Evolutionary conservation across 108 stramenopile genomes (phyloP).

Genomic region (Pseudonitzschia multiseries): DNA sequence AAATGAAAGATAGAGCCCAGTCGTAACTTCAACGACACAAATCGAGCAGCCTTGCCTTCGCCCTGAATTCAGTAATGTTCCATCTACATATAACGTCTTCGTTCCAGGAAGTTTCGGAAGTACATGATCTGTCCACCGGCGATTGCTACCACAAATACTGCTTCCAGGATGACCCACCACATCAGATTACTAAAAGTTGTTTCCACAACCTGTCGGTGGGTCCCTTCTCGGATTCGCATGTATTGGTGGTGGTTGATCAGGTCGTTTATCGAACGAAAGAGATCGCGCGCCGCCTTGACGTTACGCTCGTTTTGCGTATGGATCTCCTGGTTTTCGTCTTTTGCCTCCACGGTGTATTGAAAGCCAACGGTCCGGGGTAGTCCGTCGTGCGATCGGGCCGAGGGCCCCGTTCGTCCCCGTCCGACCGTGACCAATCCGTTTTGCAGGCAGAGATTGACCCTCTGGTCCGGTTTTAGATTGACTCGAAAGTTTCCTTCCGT

Average conservation of each 20-base stretch:
- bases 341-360: slow-evolving; percentile 24
- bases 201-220: slow-evolving; percentile 55
- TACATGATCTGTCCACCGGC: slow-evolving; percentile 67
- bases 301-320: slow-evolving; percentile 21
- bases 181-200: slow-evolving; percentile 52
- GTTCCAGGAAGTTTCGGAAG: slow-evolving; percentile 70
- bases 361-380: slow-evolving; percentile 25
- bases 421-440: slow-evolving; percentile 24
- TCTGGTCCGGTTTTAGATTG: slow-evolving; percentile 19
- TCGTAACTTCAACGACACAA: no score
- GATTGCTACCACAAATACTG: slow-evolving; percentile 46
- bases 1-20: no score
- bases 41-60: no score
- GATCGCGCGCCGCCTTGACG: background rate
- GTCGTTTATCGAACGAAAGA: slow-evolving; percentile 14
- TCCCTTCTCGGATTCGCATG: slow-evolving; percentile 55
- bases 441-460: slow-evolving; percentile 30
- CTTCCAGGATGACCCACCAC: slow-evolving; percentile 60
- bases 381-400: slow-evolving; percentile 18
- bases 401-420: slow-evolving; percentile 8
- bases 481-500: slow-evolving; percentile 34
- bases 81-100: slow-evolving; percentile 55
- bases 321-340: slow-evolving; percentile 15
- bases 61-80: background rate
- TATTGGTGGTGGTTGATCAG: slow-evolving; percentile 61